These are phyloP conservation scores for Aspergillus sp. DNA, from an alignment of 2,329 filamentous ascomycete species.

Conservation along the genomic window DNA sequence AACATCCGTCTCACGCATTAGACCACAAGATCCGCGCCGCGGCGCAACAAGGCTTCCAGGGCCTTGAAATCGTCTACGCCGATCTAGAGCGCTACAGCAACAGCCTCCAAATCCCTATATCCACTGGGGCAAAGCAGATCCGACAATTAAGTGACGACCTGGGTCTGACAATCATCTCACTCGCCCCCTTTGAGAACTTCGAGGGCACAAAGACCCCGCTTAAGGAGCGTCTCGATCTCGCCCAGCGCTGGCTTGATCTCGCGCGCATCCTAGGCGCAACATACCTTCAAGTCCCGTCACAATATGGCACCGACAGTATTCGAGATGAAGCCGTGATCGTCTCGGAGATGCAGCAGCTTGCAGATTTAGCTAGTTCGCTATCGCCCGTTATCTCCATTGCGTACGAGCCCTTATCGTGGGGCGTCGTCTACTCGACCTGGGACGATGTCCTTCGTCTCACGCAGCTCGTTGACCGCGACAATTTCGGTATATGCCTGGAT, in stretches of 20 bases:
- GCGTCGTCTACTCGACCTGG: slow-evolving; percentile 33
- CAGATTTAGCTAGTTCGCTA: slow-evolving; percentile 27
- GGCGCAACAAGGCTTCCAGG: slow-evolving; percentile 26
- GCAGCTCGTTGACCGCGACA: slow-evolving; percentile 28
- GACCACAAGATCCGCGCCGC: slow-evolving; percentile 32
- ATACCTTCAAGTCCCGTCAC: slow-evolving; percentile 34
- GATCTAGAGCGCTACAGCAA: slow-evolving; percentile 28
- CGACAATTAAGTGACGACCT: slow-evolving; percentile 18
- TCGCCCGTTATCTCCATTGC: slow-evolving; percentile 30
- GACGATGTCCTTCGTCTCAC: slow-evolving; percentile 30
- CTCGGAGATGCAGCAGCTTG: slow-evolving; percentile 28
- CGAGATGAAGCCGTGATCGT: slow-evolving; percentile 29
- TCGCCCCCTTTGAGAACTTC: slow-evolving; percentile 40
- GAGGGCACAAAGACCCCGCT: slow-evolving; percentile 33
- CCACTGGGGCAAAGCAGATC: slow-evolving; percentile 20
- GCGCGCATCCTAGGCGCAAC: slow-evolving; percentile 24
- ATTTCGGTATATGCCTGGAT: slow-evolving; percentile 41
- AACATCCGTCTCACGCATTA: slow-evolving; percentile 29
- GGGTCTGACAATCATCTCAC: slow-evolving; percentile 26
- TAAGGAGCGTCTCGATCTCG: slow-evolving; percentile 25
- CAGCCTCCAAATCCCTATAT: slow-evolving; percentile 16
- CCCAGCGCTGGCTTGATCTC: slow-evolving; percentile 33
- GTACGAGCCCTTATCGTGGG: slow-evolving; percentile 39
- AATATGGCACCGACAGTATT: slow-evolving; percentile 24
- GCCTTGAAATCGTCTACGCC: slow-evolving; percentile 33